These are phyloP conservation scores for Phylloporus arenicola DNA, from an alignment of 768 basidiomycete genomes.

Conservation along the genomic window DNA sequence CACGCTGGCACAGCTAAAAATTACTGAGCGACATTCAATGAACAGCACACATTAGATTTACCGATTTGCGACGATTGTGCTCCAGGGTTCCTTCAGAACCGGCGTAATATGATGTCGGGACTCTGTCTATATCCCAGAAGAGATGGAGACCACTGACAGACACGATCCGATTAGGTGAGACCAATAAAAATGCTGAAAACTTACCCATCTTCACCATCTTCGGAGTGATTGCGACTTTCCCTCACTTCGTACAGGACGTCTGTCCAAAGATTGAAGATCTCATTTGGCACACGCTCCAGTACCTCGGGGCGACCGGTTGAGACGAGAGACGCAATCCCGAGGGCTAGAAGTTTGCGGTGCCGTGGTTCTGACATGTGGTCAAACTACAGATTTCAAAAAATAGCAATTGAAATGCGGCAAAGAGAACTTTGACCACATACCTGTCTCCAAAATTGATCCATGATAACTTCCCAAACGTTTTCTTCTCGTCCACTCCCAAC, in stretches of 20 bases:
- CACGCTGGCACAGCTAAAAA: constrained; percentile 58
- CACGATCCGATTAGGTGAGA: neutral
- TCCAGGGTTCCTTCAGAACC: constrained; percentile 70
- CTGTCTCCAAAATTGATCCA: constrained; percentile 82
- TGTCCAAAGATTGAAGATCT: constrained; percentile 82
- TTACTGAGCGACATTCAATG: constrained; percentile 6
- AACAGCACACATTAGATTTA: constrained; percentile 31
- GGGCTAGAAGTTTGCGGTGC: constrained; percentile 76
- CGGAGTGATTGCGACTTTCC: constrained; percentile 48
- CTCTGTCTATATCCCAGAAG: constrained; percentile 66
- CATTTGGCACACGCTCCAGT: constrained; percentile 61
- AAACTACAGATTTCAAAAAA: constrained; percentile 48
- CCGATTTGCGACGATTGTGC: constrained; percentile 67
- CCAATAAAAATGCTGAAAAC: neutral
- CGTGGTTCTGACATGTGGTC: constrained; percentile 87
- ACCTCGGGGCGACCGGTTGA: constrained; percentile 72
- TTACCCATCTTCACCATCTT: constrained; percentile 35
- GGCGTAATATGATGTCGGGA: constrained; percentile 54
- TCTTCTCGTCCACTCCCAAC: constrained; percentile 43
- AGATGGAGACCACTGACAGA: constrained; percentile 38
- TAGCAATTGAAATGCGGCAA: neutral
- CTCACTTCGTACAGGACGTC: constrained; percentile 86
- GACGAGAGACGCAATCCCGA: constrained; percentile 74
- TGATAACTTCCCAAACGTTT: constrained; percentile 55
- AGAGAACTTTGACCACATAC: constrained; percentile 36